Percentiles rank a stretch among this genome's conserved stretches.
phyloP scores from a whole-genome alignment of 495 filamentous ascomycete species.

The Hamigera avellanea region DNA sequence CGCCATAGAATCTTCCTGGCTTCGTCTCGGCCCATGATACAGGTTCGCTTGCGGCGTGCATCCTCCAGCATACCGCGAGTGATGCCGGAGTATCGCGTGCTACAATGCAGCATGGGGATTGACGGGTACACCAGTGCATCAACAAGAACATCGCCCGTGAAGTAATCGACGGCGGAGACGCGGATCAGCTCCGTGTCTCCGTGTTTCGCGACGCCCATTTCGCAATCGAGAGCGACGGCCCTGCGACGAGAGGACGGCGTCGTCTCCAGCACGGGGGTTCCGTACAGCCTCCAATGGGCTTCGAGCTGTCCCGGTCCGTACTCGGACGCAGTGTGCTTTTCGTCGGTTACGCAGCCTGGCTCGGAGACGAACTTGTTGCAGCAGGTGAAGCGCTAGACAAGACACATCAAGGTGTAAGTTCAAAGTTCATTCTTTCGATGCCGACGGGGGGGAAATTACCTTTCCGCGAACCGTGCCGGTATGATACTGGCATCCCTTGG shows the following conservation, averaged over 20 bases:
- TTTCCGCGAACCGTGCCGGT: neutral
- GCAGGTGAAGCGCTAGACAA: too few species aligned
- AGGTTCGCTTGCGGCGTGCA: constrained; percentile 6
- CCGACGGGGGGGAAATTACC: neutral
- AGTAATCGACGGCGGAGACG: constrained; percentile 31
- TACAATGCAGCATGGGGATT: constrained; percentile 24
- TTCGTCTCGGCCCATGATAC: constrained; percentile 15
- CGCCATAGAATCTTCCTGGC: constrained; percentile 21
- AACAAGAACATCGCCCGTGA: constrained; percentile 28
- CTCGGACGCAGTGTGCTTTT: too few species aligned
- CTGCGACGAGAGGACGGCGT: constrained; percentile 1
- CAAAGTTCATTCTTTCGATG: too few species aligned
- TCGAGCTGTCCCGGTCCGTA: too few species aligned
- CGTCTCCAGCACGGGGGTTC: neutral
- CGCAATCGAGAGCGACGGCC: constrained; percentile 38
- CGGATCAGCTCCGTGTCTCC: constrained; percentile 28
- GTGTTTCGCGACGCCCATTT: constrained; percentile 26
- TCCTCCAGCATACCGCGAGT: constrained; percentile 9
- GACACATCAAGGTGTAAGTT: too few species aligned
- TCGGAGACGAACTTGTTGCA: too few species aligned
- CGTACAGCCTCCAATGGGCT: constrained; percentile 1
- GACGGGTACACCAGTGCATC: constrained; percentile 30
- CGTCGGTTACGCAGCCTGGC: too few species aligned
- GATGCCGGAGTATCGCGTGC: constrained; percentile 28
- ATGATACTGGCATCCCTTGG: neutral